Base-by-base conservation (phyloP, 108 stramenopile species). In the Licmophora abbreviata region DNA sequence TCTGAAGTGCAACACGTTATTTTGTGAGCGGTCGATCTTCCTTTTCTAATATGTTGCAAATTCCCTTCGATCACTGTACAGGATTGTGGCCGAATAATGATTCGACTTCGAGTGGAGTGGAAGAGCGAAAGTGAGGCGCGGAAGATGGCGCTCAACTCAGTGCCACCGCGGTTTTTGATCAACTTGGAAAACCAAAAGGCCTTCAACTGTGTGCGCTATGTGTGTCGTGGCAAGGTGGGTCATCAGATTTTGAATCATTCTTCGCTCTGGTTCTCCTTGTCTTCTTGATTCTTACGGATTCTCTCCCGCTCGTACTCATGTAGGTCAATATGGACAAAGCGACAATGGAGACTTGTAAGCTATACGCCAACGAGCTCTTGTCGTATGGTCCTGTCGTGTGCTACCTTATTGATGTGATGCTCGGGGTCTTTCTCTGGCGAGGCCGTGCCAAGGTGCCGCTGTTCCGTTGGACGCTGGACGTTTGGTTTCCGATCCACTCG, bases 401-500 rank as follows among this genome's bases (percentile, higher is more conserved):
- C 37, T 71, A 68, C 49, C 22, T 66, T 29, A 30, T 76, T 17
- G 75, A 76, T 54, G 59, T 68, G 22, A 11, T 56, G 15, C 52
- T 56, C 22, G 44, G 55, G 4, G 44, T 66, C 30, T 18, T 76
- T 8, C 37, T 71, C 44, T 76, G 75, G 75, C 42, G 75, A 57
- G 75, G 75, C 1, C 34, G 12, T 11, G 12, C 34, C 12, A 35
- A 9, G 12, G 34, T 35, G 34, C 9, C 34, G 10, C 34, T 35
- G 12, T 12, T 12, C 9, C 12, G 34, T 9, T 11, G 34, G 12
- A 5, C 3, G 11, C 7, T 55, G 1, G 46, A 42, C 4, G 30
- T 76, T 20, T 76, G 68, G 75, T 68, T 66, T 52, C 75, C 75
- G 21, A 34, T 68, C 45, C 61, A 61, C 20, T 76, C 75, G 4